phyloP scores from a whole-genome alignment of 1,284 basidiomycete genomes.

The Flammula alnicola region DNA sequence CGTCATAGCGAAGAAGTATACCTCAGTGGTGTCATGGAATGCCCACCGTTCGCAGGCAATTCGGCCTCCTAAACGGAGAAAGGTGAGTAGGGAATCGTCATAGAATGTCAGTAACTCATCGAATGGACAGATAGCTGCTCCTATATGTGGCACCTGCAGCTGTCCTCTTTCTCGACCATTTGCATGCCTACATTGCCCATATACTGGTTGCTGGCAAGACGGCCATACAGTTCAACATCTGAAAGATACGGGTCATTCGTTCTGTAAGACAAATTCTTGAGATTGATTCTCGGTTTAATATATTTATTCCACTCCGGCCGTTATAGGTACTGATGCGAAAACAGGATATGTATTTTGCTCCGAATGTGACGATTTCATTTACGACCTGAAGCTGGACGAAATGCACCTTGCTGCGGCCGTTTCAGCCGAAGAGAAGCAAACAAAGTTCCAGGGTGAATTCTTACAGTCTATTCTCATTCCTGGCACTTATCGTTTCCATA shows the following conservation, averaged over 20 bases:
- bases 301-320: too few relatives aligned
- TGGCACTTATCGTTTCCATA: too few relatives aligned
- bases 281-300: slow-evolving; percentile 8
- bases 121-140: slow-evolving; percentile 43
- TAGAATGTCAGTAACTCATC: not conserved
- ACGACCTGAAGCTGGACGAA: slow-evolving; percentile 41
- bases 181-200: slow-evolving; percentile 80
- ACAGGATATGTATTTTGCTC: slow-evolving; percentile 49
- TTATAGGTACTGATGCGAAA: slow-evolving; percentile 46
- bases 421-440: slow-evolving; percentile 47
- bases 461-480: too few relatives aligned
- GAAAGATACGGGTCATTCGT: slow-evolving; percentile 59
- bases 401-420: slow-evolving; percentile 39
- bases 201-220: slow-evolving; percentile 72
- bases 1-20: slow-evolving; percentile 41
- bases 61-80: slow-evolving; percentile 45
- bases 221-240: slow-evolving; percentile 64
- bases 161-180: slow-evolving; percentile 70
- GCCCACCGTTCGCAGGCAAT: slow-evolving; percentile 39
- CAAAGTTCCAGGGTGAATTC: slow-evolving; percentile 42
- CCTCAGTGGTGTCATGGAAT: slow-evolving; percentile 47
- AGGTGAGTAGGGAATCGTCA: slow-evolving; percentile 35
- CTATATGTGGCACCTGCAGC: slow-evolving; percentile 69
- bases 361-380: slow-evolving; percentile 52
- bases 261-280: slow-evolving; percentile 57